Base-by-base conservation (phyloP, 2,329 filamentous ascomycete species). In the Aspergillus clavatus region DNA sequence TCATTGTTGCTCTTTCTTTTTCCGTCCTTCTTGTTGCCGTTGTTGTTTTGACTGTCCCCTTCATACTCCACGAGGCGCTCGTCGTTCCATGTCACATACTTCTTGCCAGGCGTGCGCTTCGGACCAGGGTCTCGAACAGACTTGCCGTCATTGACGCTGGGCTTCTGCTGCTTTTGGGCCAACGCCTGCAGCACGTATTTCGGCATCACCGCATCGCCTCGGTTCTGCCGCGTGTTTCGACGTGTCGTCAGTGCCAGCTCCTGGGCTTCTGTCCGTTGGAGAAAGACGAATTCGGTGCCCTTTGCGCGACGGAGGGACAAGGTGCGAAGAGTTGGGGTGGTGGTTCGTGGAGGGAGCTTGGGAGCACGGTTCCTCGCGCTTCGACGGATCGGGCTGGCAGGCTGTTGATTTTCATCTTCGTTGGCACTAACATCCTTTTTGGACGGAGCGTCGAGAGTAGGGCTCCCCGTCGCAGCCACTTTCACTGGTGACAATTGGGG, bases 201-300 rank as follows among this genome's bases (percentile, higher is more conserved):
- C 5, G 68, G 68, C 19, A 62, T 52, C 24, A 63, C 43, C 7
- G 70, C 58, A 49, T 61, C 56, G 7, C 68, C 70, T 43, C 65
- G 67, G 54, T 74, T 74, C 23, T 60, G 54, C 40, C 63, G 62
- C 8, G 71, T 74, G 47, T 74, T 73, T 19, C 64, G 61, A 42
- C 68, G 63, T 5, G 71, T 73, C 10, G 58, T 45, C 31, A 72
- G 56, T 0, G 71, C 67, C 22, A 72, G 47, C 31, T 72, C 63
- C 50, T 72, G 70, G 5, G 61, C 58, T 39, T 72, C 69, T 2
- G 69, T 67, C 8, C 62, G 60, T 38, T 71, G 62, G 21, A 65
- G 56, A 43, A 72, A 72, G 22, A 73, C 58, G 41, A 74, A 73
- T 40, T 74, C 71, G 5, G 62, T 72, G 4, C 71, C 71, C 39